phyloP scores from a whole-genome alignment of 345 rosid genomes.

The Syzygium grande region DNA sequence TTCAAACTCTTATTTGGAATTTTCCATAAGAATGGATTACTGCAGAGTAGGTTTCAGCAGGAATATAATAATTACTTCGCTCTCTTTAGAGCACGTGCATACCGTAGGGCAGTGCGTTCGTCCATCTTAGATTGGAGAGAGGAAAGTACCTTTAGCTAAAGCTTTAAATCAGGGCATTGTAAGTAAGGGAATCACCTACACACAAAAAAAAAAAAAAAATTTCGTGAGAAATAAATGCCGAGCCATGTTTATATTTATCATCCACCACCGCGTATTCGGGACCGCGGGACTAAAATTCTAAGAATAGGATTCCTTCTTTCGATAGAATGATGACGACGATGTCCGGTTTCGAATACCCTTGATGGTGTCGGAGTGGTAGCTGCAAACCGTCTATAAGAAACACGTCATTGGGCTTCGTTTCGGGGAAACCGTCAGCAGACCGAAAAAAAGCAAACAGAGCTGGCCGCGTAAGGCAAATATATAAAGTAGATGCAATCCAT shows the following conservation, averaged over 20 bases:
- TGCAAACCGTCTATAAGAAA: background rate
- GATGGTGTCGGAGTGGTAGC: background rate
- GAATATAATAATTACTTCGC: too few species aligned
- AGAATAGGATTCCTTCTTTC: too few species aligned
- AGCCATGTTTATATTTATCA: too few species aligned
- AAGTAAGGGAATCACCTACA: too few species aligned
- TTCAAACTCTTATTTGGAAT: too few species aligned
- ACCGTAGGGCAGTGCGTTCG: background rate
- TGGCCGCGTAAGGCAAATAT: background rate
- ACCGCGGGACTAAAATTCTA: too few species aligned
- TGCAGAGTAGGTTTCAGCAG: too few species aligned
- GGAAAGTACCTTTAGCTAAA: background rate
- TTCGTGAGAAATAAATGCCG: too few species aligned
- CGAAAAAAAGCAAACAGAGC: background rate
- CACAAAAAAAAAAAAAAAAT: too few species aligned
- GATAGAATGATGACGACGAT: background rate
- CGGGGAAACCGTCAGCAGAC: background rate
- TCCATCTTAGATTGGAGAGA: background rate
- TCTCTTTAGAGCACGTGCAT: background rate
- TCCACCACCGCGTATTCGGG: too few species aligned
- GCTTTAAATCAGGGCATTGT: background rate
- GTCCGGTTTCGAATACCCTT: background rate
- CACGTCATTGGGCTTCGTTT: background rate
- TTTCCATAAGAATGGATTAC: too few species aligned
- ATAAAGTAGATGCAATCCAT: background rate